Conservation (phyloP, 305 asterid species). For the Ilex paraguariensis region DNA sequence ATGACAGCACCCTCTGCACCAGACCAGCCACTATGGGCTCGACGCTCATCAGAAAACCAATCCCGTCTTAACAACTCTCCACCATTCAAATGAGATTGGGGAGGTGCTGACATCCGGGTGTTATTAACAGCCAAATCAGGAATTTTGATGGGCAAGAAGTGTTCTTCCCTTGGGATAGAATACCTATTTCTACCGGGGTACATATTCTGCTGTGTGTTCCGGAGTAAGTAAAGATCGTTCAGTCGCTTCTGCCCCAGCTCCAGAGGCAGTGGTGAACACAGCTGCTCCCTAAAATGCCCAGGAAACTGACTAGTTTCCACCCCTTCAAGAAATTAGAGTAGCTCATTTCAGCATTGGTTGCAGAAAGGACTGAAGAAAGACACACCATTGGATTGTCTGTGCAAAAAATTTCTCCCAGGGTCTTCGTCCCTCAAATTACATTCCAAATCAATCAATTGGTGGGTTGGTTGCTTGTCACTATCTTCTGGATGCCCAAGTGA, state of each 20-base stretch:
- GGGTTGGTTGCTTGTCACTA: conserved; percentile 39
- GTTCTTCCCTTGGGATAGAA: conserved; percentile 42
- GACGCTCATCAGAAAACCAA: conserved; percentile 54
- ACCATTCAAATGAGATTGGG: conserved; percentile 47
- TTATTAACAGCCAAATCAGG: conserved; percentile 52
- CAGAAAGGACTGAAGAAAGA: conserved; percentile 42
- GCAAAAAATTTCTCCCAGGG: conserved; percentile 37
- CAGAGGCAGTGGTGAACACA: conserved; percentile 41
- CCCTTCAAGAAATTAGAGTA: conserved; percentile 52
- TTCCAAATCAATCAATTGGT: conserved; percentile 39
- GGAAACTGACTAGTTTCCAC: conserved; percentile 53
- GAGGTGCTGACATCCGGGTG: conserved; percentile 36
- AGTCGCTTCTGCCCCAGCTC: conserved; percentile 61
- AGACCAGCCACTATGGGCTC: conserved; percentile 60
- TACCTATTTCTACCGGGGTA: conserved; percentile 47
- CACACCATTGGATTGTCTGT: conserved; percentile 33
- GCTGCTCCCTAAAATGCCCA: conserved; percentile 48
- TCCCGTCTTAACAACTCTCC: conserved; percentile 43
- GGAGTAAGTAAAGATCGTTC: conserved; percentile 49
- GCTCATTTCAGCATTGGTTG: conserved; percentile 49
- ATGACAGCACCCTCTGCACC: conserved; percentile 35
- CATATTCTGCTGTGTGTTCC: conserved; percentile 40
- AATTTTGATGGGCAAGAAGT: conserved; percentile 28
- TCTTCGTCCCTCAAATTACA: conserved; percentile 26
- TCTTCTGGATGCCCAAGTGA: conserved; percentile 56